Conservation (phyloP, 2,329 filamentous ascomycete genomes). For the Orbilia ellipsospora region DNA sequence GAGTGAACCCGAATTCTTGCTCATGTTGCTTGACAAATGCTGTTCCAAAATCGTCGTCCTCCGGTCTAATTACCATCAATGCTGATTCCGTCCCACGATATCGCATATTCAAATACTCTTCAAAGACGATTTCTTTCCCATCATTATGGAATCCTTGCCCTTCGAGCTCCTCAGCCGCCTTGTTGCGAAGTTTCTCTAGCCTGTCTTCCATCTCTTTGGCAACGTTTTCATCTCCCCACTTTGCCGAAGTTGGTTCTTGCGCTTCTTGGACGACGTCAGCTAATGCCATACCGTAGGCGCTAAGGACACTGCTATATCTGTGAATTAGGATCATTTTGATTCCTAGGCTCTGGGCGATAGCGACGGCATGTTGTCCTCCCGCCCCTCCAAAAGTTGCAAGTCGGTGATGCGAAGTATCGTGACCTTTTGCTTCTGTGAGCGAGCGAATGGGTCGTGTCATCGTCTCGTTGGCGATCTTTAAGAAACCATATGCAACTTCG, state of each 20-base stretch:
- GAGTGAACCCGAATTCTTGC: slow-evolving; percentile 91
- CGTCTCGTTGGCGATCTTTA: slow-evolving; percentile 89
- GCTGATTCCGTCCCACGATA: slow-evolving; percentile 92
- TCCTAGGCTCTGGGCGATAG: slow-evolving; percentile 84
- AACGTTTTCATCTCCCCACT: slow-evolving; percentile 72
- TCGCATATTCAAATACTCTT: slow-evolving; percentile 93
- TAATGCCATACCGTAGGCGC: slow-evolving; percentile 90
- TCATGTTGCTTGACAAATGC: slow-evolving; percentile 89
- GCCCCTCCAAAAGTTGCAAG: slow-evolving; percentile 92
- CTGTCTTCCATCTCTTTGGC: slow-evolving; percentile 73
- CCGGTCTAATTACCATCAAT: slow-evolving; percentile 85
- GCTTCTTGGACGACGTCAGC: slow-evolving; percentile 93
- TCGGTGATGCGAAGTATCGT: slow-evolving; percentile 89
- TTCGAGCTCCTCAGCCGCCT: slow-evolving; percentile 73
- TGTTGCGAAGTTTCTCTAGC: slow-evolving; percentile 82
- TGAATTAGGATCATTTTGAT: slow-evolving; percentile 88
- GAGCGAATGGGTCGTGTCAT: slow-evolving; percentile 92
- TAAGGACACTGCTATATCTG: slow-evolving; percentile 86
- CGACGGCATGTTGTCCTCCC: slow-evolving; percentile 91
- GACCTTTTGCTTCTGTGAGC: slow-evolving; percentile 89
- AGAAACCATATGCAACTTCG: slow-evolving; percentile 87
- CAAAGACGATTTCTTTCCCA: slow-evolving; percentile 79
- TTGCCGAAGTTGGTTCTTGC: slow-evolving; percentile 77
- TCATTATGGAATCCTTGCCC: slow-evolving; percentile 78
- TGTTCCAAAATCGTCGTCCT: slow-evolving; percentile 75